A percentile compares a stretch with the other conserved stretches of the same genome.
Evolutionary conservation across 1,284 basidiomycete genomes (phyloP).

Genomic region (Caloboletus inedulis): DNA sequence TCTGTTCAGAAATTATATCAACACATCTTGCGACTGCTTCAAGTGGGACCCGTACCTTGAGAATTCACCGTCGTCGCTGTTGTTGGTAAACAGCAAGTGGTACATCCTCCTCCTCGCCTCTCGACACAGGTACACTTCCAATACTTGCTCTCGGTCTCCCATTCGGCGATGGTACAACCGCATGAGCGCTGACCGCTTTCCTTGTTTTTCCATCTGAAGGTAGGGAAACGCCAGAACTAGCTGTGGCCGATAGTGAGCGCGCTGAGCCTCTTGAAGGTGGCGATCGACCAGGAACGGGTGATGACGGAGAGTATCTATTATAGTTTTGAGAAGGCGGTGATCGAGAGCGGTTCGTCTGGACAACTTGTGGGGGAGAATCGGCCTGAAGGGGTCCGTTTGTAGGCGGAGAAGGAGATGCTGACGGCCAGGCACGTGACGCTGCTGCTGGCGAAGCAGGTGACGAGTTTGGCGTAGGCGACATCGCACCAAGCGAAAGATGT

Average conservation of each 20-base stretch:
- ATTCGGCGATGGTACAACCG: conserved; percentile 40
- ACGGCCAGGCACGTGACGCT: conserved; percentile 11
- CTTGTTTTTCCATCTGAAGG: conserved; percentile 54
- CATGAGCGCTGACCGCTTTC: conserved; percentile 66
- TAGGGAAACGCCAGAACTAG: conserved; percentile 41
- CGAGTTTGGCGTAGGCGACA: conserved; percentile 15
- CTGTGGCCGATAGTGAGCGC: conserved; percentile 69
- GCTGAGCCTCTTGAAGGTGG: conserved; percentile 42
- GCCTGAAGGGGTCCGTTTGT: conserved; percentile 17
- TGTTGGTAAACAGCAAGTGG: conserved; percentile 75
- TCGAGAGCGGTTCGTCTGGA: conserved; percentile 25
- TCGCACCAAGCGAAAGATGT: conserved; percentile 16
- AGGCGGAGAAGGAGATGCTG: conserved; percentile 32
- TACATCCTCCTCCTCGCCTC: conserved; percentile 69
- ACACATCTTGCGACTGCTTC: neutral
- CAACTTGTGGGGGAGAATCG: conserved; percentile 17
- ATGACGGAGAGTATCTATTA: conserved; percentile 38
- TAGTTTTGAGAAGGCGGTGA: conserved; percentile 40
- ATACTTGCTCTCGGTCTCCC: conserved; percentile 44
- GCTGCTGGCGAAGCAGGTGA: conserved; percentile 14
- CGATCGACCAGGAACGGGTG: conserved; percentile 21
- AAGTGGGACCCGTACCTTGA: conserved; percentile 12
- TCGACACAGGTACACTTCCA: conserved; percentile 24
- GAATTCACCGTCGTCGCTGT: conserved; percentile 53
- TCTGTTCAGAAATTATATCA: conserved; percentile 16